Conservation (phyloP, 2,329 filamentous ascomycete genomes). For the Akanthomyces muscarius region DNA sequence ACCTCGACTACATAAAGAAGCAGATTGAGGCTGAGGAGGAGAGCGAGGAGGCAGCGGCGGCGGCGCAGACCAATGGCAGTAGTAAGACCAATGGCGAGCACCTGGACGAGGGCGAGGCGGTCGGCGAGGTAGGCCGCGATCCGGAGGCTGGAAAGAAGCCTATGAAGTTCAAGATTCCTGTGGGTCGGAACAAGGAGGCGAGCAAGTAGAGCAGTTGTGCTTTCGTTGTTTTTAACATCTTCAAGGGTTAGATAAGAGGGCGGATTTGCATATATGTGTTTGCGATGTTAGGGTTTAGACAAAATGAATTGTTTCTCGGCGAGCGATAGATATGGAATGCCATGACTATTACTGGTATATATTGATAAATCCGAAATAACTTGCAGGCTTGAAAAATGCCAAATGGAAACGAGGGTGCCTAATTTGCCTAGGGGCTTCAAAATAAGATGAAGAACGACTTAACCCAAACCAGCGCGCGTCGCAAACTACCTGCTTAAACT, state of each 20-base stretch:
- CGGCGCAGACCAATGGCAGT: slow-evolving; percentile 34
- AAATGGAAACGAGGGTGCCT: not conserved
- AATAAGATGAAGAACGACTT: not conserved
- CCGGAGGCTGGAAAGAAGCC: slow-evolving; percentile 43
- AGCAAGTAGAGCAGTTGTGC: slow-evolving; percentile 28
- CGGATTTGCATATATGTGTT: not conserved
- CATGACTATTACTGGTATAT: slow-evolving; percentile 15
- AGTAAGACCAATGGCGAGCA: slow-evolving; percentile 32
- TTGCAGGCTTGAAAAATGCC: not conserved
- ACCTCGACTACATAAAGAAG: slow-evolving; percentile 61
- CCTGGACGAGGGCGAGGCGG: slow-evolving; percentile 65
- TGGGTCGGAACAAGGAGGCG: slow-evolving; percentile 70
- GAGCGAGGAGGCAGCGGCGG: slow-evolving; percentile 34
- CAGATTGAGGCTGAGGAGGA: slow-evolving; percentile 42
- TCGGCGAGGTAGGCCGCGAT: slow-evolving; percentile 60
- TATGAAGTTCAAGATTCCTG: slow-evolving; percentile 68
- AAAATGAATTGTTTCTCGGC: slow-evolving; percentile 7
- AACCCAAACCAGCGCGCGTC: not conserved
- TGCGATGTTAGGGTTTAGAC: slow-evolving; percentile 5
- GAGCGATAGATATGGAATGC: not conserved
- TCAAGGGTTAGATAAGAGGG: not conserved
- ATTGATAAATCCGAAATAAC: not conserved
- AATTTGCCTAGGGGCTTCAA: not conserved
- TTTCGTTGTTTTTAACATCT: not conserved
- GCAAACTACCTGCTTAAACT: not conserved